phyloP scores from a whole-genome alignment of 306 rosid genomes.

The Cicer yamashitae region DNA sequence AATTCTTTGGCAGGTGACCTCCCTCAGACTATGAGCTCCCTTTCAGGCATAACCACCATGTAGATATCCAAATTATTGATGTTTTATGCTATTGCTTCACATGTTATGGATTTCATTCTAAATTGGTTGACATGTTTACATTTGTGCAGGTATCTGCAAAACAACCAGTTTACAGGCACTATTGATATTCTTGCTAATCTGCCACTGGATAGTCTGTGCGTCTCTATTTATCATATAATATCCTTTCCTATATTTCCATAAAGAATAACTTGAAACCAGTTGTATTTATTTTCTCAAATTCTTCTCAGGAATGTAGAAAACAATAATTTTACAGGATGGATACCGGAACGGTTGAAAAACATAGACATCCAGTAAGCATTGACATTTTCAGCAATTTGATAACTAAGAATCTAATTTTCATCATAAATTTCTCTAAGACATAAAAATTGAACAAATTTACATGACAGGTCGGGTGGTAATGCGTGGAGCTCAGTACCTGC shows the following conservation, averaged over 20 bases:
- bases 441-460: constrained; percentile 41
- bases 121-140: constrained; percentile 43
- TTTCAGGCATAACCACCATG: constrained; percentile 71
- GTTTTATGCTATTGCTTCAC: constrained; percentile 36
- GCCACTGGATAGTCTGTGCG: constrained; percentile 80
- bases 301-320: constrained; percentile 82
- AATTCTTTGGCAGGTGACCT: constrained; percentile 77
- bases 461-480: constrained; percentile 73
- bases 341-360: constrained; percentile 73
- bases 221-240: constrained; percentile 41
- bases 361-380: constrained; percentile 75
- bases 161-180: constrained; percentile 88
- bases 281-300: constrained; percentile 40
- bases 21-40: constrained; percentile 86
- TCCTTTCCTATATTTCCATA: constrained; percentile 38
- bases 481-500: constrained; percentile 87
- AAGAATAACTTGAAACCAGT: constrained; percentile 17
- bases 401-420: constrained; percentile 24
- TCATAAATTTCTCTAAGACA: constrained; percentile 39
- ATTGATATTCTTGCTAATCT: constrained; percentile 84
- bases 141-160: constrained; percentile 74
- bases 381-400: constrained; percentile 38
- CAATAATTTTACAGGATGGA: constrained; percentile 89
- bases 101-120: constrained; percentile 43
- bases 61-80: constrained; percentile 49